These are phyloP conservation scores for Mycena olivaceomarginata DNA, from an alignment of 768 basidiomycete species.

Conservation along the genomic window DNA sequence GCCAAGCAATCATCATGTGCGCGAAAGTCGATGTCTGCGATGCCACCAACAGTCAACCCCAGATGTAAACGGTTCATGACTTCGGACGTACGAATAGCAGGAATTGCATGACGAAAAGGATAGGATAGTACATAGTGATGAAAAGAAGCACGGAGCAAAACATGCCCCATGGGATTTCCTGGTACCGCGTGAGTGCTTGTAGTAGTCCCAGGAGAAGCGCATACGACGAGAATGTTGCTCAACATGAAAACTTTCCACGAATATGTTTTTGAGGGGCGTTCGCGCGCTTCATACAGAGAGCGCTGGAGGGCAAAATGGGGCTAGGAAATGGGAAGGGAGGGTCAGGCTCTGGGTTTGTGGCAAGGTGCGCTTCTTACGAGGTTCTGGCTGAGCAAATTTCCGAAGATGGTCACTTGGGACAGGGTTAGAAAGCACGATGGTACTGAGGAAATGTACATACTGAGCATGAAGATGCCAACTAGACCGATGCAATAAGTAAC, in stretches of 20 bases:
- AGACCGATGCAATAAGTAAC: background rate
- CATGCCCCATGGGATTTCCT: constrained; percentile 50
- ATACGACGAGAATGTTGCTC: constrained; percentile 55
- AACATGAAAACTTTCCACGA: constrained; percentile 55
- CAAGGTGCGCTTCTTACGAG: constrained; percentile 28
- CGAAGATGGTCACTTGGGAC: constrained; percentile 45
- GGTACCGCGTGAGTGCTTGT: too few relatives aligned
- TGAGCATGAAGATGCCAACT: constrained; percentile 52
- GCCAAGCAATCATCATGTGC: constrained; percentile 58
- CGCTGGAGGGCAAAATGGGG: constrained; percentile 58
- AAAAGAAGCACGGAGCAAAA: constrained; percentile 52
- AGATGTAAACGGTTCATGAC: background rate
- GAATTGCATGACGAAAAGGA: constrained; percentile 59
- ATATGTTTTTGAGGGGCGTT: constrained; percentile 57
- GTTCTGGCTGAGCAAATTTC: constrained; percentile 57
- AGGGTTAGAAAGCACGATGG: too few relatives aligned
- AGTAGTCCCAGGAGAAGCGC: too few relatives aligned
- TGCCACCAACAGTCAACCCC: background rate
- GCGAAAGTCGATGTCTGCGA: constrained; percentile 45
- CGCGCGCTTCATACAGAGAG: constrained; percentile 56
- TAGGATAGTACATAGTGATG: constrained; percentile 59
- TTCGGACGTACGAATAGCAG: constrained; percentile 56
- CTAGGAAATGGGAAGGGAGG: background rate
- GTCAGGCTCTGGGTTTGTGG: too few relatives aligned
- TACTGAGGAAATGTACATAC: too few relatives aligned